Percentiles rank a stretch among this genome's conserved stretches.
Conservation (phyloP, 2,329 filamentous ascomycete species). For the Fusarium sp. region DNA sequence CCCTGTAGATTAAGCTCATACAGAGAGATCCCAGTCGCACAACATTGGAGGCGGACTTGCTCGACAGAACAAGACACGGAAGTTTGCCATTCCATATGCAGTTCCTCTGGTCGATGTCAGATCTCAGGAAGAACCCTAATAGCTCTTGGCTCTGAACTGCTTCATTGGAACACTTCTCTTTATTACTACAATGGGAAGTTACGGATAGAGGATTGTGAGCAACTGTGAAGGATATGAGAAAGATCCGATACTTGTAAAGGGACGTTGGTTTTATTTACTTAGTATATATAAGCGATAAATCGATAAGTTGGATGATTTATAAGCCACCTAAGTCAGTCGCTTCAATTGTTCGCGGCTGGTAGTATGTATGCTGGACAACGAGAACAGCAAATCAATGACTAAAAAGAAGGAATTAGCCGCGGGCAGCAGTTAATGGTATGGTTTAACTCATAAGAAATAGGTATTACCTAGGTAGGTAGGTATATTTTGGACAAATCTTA, state of each 20-base stretch:
- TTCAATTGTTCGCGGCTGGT: background rate
- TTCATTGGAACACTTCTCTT: background rate
- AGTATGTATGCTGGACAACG: background rate
- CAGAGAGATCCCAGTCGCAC: no score
- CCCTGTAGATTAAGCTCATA: no score
- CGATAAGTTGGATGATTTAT: accelerated
- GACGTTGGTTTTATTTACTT: background rate
- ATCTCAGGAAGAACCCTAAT: background rate
- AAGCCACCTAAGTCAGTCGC: background rate
- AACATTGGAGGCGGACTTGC: no score
- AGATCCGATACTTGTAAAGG: accelerated
- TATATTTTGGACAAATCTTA: background rate
- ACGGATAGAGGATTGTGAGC: background rate
- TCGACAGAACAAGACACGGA: no score
- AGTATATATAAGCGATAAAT: background rate
- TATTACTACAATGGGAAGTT: background rate
- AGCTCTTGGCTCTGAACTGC: background rate
- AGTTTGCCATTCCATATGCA: background rate
- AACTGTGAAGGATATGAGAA: background rate
- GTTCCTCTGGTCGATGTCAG: background rate
- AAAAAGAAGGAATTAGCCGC: background rate
- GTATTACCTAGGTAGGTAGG: background rate
- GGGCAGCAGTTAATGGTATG: accelerated
- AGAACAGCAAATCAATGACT: background rate
- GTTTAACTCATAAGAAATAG: background rate